Percentiles rank a stretch among this genome's conserved stretches.
Conservation (phyloP, 108 stramenopile genomes). For the Licmophora abbreviata region DNA sequence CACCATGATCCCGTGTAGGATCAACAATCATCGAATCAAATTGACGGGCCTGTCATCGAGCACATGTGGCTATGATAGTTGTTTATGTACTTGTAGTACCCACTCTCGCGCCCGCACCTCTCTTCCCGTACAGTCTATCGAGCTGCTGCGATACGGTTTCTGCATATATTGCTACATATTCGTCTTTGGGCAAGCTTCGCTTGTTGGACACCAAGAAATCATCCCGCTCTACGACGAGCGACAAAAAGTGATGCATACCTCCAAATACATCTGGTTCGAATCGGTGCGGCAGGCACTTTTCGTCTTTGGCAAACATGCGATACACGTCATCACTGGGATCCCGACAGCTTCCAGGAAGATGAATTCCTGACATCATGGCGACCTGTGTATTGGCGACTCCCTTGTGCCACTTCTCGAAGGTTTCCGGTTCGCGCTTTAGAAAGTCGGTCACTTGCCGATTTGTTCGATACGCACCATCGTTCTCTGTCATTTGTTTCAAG, state of each 20-base stretch:
- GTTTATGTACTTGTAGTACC: too few species aligned
- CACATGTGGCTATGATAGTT: too few species aligned
- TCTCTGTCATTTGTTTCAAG: not conserved
- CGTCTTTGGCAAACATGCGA: not conserved
- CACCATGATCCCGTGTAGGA: too few species aligned
- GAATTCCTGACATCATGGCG: conserved; percentile 2
- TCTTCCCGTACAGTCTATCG: not conserved
- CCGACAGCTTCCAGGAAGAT: not conserved
- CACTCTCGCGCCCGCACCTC: not conserved
- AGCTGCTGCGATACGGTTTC: not conserved
- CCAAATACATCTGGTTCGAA: not conserved
- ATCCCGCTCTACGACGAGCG: not conserved
- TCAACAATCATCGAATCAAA: too few species aligned
- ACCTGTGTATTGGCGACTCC: not conserved
- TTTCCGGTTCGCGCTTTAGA: not conserved
- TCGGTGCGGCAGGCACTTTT: not conserved
- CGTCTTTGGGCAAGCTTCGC: not conserved
- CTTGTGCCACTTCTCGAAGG: not conserved
- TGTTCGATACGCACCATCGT: not conserved
- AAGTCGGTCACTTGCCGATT: not conserved
- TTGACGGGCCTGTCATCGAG: too few species aligned
- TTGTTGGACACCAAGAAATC: too few species aligned
- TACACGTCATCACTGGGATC: not conserved
- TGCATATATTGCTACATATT: not conserved
- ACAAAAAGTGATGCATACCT: not conserved